Conservation (phyloP, 805 yeast species). For the Metschnikowia baotianmanensis region DNA sequence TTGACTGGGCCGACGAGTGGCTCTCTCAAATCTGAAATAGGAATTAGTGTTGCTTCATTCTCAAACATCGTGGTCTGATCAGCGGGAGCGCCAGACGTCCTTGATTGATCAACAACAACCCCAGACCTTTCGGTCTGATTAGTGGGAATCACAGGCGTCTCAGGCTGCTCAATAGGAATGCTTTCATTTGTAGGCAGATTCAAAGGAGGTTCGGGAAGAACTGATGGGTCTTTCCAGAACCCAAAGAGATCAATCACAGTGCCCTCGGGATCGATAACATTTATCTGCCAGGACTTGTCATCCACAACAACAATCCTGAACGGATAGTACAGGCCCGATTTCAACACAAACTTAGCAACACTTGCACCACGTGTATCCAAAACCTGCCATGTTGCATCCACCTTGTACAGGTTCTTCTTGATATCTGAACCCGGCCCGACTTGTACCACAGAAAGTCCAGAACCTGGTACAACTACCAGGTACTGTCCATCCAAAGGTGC, state of each 20-base stretch:
- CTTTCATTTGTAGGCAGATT: neutral
- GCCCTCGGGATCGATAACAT: neutral
- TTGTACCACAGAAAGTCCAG: neutral
- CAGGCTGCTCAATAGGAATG: neutral
- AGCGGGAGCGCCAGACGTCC: no score
- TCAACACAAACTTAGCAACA: neutral
- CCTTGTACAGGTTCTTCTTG: neutral
- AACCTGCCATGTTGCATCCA: slow-evolving; percentile 3
- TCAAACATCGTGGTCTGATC: no score
- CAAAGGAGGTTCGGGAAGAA: neutral
- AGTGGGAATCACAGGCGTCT: no score
- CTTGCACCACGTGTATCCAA: neutral
- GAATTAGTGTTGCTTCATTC: no score
- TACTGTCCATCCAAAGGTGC: slow-evolving; percentile 1
- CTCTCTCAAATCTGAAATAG: no score
- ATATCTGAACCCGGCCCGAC: slow-evolving; percentile 3
- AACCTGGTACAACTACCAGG: neutral
- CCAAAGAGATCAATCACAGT: slow-evolving; percentile 5
- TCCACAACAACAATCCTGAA: slow-evolving; percentile 5
- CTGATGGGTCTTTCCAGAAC: neutral
- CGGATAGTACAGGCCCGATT: slow-evolving; percentile 1
- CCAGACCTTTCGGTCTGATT: no score
- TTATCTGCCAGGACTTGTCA: neutral
- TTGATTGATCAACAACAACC: no score
- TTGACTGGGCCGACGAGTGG: no score